Evolutionary conservation across 495 filamentous ascomycete species (phyloP).

Genomic region (Darksidea phi): DNA sequence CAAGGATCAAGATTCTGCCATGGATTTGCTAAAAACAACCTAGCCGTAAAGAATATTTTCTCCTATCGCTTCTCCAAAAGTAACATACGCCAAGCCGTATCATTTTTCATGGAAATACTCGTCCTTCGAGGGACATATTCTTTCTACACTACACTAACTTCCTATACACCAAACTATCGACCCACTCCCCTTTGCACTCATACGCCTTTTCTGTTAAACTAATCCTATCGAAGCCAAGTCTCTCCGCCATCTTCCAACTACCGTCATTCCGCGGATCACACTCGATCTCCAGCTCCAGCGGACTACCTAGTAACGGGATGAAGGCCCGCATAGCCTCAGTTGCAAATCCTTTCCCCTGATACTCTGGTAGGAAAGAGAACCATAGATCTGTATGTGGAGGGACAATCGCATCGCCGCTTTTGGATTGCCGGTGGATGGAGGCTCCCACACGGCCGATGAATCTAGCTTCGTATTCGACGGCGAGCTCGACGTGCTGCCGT

Average conservation of each 20-base stretch:
- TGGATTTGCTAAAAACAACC: too few species aligned
- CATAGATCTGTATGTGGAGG: slow-evolving; percentile 20
- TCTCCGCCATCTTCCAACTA: slow-evolving; percentile 29
- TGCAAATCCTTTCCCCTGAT: slow-evolving; percentile 29
- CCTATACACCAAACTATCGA: slow-evolving; percentile 26
- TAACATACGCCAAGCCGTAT: too few species aligned
- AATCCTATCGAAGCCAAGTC: slow-evolving; percentile 27
- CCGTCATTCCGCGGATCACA: slow-evolving; percentile 32
- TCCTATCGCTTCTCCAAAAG: too few species aligned
- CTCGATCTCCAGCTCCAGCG: slow-evolving; percentile 27
- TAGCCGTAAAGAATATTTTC: too few species aligned
- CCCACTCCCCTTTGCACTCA: slow-evolving; percentile 31
- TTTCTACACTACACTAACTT: background rate
- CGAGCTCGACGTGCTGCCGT: slow-evolving; percentile 25
- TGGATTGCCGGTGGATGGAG: background rate
- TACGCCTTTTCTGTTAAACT: slow-evolving; percentile 24
- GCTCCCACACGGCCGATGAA: slow-evolving; percentile 34
- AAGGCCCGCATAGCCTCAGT: slow-evolving; percentile 31
- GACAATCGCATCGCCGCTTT: background rate
- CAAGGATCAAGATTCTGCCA: too few species aligned
- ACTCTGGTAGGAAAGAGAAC: slow-evolving; percentile 31
- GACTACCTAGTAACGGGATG: slow-evolving; percentile 10
- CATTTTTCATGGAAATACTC: too few species aligned
- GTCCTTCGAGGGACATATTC: too few species aligned
- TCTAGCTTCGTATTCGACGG: slow-evolving; percentile 7